Evolutionary conservation across 176 grass and related monocot genomes (phyloP), one percentile per base, ranked within the genome.

Genomic region (Eremochloa ophiuroides): DNA sequence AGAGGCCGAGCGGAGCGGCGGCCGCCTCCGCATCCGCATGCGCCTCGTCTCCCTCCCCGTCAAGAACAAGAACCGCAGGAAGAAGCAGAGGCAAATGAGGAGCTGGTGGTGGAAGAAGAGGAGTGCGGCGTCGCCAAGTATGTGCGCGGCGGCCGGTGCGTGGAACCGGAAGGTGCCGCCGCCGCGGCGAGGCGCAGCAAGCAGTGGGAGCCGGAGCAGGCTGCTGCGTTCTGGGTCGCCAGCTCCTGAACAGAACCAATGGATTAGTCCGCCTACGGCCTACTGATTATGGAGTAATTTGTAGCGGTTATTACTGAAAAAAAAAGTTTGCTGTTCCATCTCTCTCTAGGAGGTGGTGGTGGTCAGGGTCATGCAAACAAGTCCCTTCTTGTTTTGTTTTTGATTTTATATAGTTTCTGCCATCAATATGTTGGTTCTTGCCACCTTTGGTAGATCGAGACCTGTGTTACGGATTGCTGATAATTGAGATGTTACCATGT

Each of bases 1-100:
- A 17, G 75, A 85, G 53, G 85, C 88, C n/a, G 91, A 97, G 68
- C 87, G 93, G 8, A 69, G 61, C 80, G 88, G 87, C 66, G 93
- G 93, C 20, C 87, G 90, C 37, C 90, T 97, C 30, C 82, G 77
- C n/a, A n/a, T n/a, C n/a, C n/a, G n/a, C 62, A 50, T 80, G 77
- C 77, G 75, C 13, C 79, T 97, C 59, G 42, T 10, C 64, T 66
- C 90, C 27, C 47, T n/a, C 60, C 58, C 84, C 23, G 25, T 23
- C 80, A 2, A 17, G 16, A 39, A 5, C 74, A 81, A 50, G 84
- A 80, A 77, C 2, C 53, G 6, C 44, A 14, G 31, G 69, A 50
- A n/a, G n/a, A n/a, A 62, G 33, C 79, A 31, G 86, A 71, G 55
- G 47, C 51, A 25, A 58, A 88, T 17, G 9, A 28, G 18, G n/a